These are phyloP conservation scores for Lactifluus pinguis DNA, from an alignment of 768 basidiomycete genomes.

Conservation along the genomic window DNA sequence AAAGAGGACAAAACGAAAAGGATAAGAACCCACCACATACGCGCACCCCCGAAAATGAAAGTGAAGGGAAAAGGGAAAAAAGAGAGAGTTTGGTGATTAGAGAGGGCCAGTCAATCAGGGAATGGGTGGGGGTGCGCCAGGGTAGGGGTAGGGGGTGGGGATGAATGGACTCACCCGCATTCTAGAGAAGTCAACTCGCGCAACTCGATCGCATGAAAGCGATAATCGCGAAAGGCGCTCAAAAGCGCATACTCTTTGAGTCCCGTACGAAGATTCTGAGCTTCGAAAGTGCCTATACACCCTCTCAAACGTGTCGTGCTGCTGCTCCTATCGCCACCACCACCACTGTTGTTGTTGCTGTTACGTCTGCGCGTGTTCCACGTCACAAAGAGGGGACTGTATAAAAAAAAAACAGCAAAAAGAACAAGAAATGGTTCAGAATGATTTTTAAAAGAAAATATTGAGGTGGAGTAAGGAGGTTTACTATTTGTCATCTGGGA, in stretches of 20 bases:
- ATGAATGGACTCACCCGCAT: slow-evolving; percentile 60
- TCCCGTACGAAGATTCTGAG: slow-evolving; percentile 63
- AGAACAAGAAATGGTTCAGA: too few species aligned
- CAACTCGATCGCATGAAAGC: slow-evolving; percentile 74
- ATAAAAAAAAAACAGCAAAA: background rate
- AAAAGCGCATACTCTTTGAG: slow-evolving; percentile 85
- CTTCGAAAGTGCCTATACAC: slow-evolving; percentile 91
- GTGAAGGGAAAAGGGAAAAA: background rate
- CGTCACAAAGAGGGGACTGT: slow-evolving; percentile 90
- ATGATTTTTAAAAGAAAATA: too few species aligned
- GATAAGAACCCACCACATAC: background rate
- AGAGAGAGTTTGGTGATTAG: background rate
- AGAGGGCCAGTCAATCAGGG: slow-evolving; percentile 2
- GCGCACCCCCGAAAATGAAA: background rate
- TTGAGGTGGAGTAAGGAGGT: too few species aligned
- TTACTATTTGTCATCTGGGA: slow-evolving; percentile 77
- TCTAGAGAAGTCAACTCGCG: slow-evolving; percentile 73
- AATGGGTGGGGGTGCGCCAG: background rate
- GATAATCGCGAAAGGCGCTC: slow-evolving; percentile 81
- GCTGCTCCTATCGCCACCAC: slow-evolving; percentile 21
- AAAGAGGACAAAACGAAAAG: background rate
- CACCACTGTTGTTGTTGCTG: slow-evolving; percentile 33
- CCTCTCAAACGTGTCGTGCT: slow-evolving; percentile 52
- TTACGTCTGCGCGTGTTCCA: slow-evolving; percentile 71
- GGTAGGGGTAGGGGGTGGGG: slow-evolving; percentile 1